These are phyloP conservation scores for Ascomycota sp. DNA, from an alignment of 2,329 filamentous ascomycete genomes.

Conservation along the genomic window DNA sequence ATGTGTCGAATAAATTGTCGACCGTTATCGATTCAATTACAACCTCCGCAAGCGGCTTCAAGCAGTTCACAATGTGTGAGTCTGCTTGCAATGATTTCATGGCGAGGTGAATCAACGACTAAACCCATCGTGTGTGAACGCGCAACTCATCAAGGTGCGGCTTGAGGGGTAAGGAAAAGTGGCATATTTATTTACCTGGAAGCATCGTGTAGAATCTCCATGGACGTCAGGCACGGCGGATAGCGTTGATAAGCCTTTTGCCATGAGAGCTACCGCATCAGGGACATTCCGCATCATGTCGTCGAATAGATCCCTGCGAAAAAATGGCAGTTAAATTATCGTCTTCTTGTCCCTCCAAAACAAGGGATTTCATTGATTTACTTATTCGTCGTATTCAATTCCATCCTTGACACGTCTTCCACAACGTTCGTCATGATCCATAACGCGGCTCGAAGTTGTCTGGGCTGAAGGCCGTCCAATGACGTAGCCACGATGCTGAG, in stretches of 20 bases:
- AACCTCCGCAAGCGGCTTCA: conserved; percentile 38
- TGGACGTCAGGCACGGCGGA: conserved; percentile 16
- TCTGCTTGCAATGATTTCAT: conserved; percentile 40
- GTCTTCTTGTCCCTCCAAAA: neutral
- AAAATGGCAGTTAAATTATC: conserved; percentile 1
- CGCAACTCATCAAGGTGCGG: neutral
- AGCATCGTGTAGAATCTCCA: conserved; percentile 36
- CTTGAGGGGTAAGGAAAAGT: neutral
- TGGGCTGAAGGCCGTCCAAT: conserved; percentile 25
- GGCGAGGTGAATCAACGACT: conserved; percentile 59
- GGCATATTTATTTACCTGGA: conserved; percentile 25
- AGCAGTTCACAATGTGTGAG: conserved; percentile 32
- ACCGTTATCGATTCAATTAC: conserved; percentile 40
- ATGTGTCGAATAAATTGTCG: conserved; percentile 34
- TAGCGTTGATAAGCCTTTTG: conserved; percentile 13
- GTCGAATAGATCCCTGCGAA: conserved; percentile 17
- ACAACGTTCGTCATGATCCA: conserved; percentile 33
- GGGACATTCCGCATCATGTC: conserved; percentile 18
- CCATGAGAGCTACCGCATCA: conserved; percentile 20
- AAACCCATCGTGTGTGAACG: conserved; percentile 1
- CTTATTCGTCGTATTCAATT: conserved; percentile 38
- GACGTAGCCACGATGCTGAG: conserved; percentile 22
- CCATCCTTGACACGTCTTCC: conserved; percentile 31
- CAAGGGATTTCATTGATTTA: conserved; percentile 11
- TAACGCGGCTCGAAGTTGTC: conserved; percentile 32